Evolutionary conservation across 2,329 filamentous ascomycete species (phyloP).

Genomic region (Trichoderma atrobrunneum): DNA sequence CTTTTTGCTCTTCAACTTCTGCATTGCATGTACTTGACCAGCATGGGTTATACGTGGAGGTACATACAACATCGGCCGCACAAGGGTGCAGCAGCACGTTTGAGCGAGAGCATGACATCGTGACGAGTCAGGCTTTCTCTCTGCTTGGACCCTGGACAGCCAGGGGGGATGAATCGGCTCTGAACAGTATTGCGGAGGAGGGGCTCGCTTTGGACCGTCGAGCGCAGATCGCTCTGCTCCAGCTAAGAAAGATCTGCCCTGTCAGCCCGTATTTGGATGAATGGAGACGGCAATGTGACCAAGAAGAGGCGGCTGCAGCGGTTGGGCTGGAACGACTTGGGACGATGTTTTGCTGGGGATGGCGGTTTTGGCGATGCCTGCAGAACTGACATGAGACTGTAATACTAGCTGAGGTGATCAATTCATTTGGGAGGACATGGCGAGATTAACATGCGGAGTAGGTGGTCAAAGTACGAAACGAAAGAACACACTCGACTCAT

Average conservation of each 20-base stretch:
- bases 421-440: neutral
- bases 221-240: conserved; percentile 1
- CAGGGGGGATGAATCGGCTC: neutral
- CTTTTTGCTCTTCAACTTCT: neutral
- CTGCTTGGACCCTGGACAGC: neutral
- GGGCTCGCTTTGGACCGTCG: conserved; percentile 9
- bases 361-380: neutral
- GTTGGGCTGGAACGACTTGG: neutral
- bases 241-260: conserved; percentile 6
- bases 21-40: neutral
- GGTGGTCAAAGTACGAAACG: neutral
- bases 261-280: conserved; percentile 7
- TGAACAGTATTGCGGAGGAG: conserved; percentile 7
- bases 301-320: conserved; percentile 4
- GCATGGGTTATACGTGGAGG: neutral
- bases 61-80: neutral
- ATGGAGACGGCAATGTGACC: neutral
- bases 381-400: neutral
- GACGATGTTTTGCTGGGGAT: neutral
- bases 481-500: neutral
- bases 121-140: neutral
- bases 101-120: neutral
- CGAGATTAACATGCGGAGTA: neutral
- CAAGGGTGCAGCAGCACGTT: neutral
- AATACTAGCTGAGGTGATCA: neutral